Conservation (phyloP, 2,329 filamentous ascomycete species). For the Hypocrella siamensis region DNA sequence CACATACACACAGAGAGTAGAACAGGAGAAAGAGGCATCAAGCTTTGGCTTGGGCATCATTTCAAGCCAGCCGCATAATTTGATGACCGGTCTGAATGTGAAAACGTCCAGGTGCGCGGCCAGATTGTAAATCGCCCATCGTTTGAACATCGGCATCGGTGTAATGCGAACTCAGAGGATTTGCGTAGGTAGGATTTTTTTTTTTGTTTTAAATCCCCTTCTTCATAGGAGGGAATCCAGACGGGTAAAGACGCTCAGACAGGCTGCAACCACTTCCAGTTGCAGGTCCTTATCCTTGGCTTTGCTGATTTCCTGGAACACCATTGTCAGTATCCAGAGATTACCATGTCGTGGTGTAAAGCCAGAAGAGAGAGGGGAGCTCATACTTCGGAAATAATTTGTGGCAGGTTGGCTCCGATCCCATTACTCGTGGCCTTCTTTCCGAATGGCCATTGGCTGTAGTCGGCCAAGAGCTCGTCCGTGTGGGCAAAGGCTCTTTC, state of each 20-base stretch:
- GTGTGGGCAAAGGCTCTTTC: slow-evolving; percentile 95
- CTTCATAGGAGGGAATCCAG: slow-evolving; percentile 94
- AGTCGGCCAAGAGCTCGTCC: slow-evolving; percentile 87
- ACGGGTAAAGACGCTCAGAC: slow-evolving; percentile 91
- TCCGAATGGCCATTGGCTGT: slow-evolving; percentile 94
- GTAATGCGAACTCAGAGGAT: not conserved
- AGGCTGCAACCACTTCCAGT: slow-evolving; percentile 91
- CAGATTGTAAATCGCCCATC: too few species aligned
- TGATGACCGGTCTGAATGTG: too few species aligned
- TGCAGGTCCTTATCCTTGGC: slow-evolving; percentile 90
- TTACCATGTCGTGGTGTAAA: not conserved
- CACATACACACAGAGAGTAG: too few species aligned
- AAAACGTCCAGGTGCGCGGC: too few species aligned
- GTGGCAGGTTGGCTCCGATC: slow-evolving; percentile 82
- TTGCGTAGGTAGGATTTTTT: not conserved
- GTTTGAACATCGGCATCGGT: not conserved
- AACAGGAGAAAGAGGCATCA: too few species aligned
- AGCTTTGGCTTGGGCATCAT: too few species aligned
- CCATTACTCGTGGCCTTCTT: slow-evolving; percentile 65
- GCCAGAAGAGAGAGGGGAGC: not conserved
- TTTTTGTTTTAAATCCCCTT: too few species aligned
- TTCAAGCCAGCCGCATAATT: too few species aligned
- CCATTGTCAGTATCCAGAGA: not conserved
- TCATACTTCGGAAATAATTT: slow-evolving; percentile 59
- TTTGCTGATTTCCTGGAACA: slow-evolving; percentile 54